Evolutionary conservation across 345 rosid genomes (phyloP).

Genomic region (Eucalyptus erythrocorys): DNA sequence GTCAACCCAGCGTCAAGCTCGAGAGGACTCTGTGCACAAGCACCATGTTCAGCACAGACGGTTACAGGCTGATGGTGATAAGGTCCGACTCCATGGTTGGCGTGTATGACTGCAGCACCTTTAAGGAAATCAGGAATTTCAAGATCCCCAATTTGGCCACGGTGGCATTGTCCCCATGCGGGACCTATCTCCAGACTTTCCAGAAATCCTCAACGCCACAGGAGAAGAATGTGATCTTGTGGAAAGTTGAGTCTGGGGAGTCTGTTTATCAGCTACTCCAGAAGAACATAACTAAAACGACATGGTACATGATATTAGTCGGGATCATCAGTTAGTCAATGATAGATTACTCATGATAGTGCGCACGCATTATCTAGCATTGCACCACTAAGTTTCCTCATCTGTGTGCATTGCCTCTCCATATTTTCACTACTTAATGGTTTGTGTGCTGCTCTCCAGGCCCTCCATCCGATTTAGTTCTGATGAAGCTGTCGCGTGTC

Average conservation of each 20-base stretch:
- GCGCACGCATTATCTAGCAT: background rate
- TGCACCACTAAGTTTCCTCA: background rate
- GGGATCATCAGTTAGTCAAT: background rate
- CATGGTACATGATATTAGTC: constrained; percentile 34
- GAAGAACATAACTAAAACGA: constrained; percentile 65
- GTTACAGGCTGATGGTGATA: constrained; percentile 58
- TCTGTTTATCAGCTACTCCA: constrained; percentile 59
- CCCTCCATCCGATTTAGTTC: constrained; percentile 68
- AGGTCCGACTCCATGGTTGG: constrained; percentile 38
- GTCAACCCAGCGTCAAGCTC: constrained; percentile 48
- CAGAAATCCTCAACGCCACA: constrained; percentile 70
- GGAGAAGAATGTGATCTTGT: constrained; percentile 67
- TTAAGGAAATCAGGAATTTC: constrained; percentile 49
- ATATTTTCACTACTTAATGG: background rate
- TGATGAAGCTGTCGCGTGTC: constrained; percentile 79
- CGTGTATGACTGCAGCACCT: constrained; percentile 50
- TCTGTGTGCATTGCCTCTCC: background rate
- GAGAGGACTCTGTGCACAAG: constrained; percentile 51
- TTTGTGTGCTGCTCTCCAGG: constrained; percentile 33
- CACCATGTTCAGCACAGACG: constrained; percentile 63
- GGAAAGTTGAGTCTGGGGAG: constrained; percentile 61
- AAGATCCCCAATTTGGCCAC: constrained; percentile 45
- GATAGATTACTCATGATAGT: background rate
- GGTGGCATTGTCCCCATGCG: constrained; percentile 58
- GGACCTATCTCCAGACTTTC: constrained; percentile 81